Evolutionary conservation across 2,329 filamentous ascomycete genomes (phyloP), one percentile per base, ranked within the genome.

Genomic region (Pseudogymnoascus sp.): DNA sequence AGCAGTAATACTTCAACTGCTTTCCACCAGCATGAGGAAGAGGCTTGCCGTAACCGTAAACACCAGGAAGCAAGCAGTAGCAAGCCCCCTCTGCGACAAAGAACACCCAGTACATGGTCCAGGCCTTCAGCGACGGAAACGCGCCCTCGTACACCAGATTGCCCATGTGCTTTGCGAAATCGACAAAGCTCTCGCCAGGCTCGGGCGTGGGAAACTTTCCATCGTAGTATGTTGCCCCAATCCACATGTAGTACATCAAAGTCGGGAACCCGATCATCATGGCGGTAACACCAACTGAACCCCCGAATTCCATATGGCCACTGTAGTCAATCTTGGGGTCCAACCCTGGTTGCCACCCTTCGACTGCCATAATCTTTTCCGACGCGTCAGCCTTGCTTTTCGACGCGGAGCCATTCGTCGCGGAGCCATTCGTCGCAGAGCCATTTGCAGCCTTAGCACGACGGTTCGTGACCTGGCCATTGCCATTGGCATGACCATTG

Each of bases 211-310:
- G 94, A 59, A 95, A 79, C 65, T 89, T 86, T 67, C 93, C 93
- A 71, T 91, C 79, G 76, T 97, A 99, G 77, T 93, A 96, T 58
- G 87, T 92, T 34, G 93, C 89, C 58, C 94, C 94, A 74, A 96
- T 87, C 92, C 92, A 97, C 92, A 99, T 96, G 78, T 97, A 97
- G 82, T 90, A 97, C 93, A 97, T 97, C 68, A 99, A 82, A 37
- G 87, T 64, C n/a, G 94, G 94, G 75, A 97, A 99, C 50, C 88
- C 85, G 64, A 91, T 81, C 91, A 97, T 97, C 84, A 97, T 91
- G 67, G 83, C 78, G 14, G 82, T 76, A 41, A 92, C 88, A 61
- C 94, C 93, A n/a, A 81, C 72, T 2, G 90, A 86, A 62, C 94
- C 94, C 65, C 93, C 93, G 71, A 97, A 99, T 72, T 99, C 95